Evolutionary conservation across 2,329 filamentous ascomycete species (phyloP), one percentile per base, ranked within the genome.

Genomic region (Pleurostoma richardsiae): DNA sequence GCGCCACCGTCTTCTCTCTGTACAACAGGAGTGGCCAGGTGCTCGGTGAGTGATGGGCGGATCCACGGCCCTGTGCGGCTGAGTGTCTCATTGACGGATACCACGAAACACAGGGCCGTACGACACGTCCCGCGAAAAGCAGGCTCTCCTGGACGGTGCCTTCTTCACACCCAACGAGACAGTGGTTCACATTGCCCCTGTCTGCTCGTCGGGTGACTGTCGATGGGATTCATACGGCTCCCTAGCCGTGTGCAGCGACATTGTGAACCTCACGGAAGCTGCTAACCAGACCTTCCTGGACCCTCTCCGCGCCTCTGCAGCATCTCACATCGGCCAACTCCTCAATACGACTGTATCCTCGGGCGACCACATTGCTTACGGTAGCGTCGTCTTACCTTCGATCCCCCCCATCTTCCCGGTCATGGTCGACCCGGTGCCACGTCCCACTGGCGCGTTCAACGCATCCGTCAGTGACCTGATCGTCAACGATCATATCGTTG

Each of bases 201-300:
- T 41, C 5, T 55, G 54, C 36, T 48, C 51, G 10, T 55, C 54
- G 4, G 50, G 51, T 5, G 43, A 52, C 7, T 56, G 54, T 46
- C 44, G 31, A 6, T 56, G 49, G 49, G 44, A 46, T 7, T 33
- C 28, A 1, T 56, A 53, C 40, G 53, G 53, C 28, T 54, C 53
- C 3, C 44, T 57, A 2, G 53, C 48, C 5, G 29, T 54, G 5
- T 57, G 55, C 49, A 49, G 52, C 39, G 44, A 48, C 7, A 51
- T 54, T 4, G 50, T 48, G 36, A 55, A 55, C 48, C 46, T 54
- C 4, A 52, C 52, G 2, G 50, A 48, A 2, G 10, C 43, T 38
- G 33, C 8, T 11, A 46, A 52, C 46, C 27, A 43, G 5, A 43
- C 45, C 3, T 44, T 52, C 4, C 45, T 55, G 10, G 19, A 27